phyloP scores from a whole-genome alignment of 495 filamentous ascomycete genomes.

The Hypoxylon cercidicola region DNA sequence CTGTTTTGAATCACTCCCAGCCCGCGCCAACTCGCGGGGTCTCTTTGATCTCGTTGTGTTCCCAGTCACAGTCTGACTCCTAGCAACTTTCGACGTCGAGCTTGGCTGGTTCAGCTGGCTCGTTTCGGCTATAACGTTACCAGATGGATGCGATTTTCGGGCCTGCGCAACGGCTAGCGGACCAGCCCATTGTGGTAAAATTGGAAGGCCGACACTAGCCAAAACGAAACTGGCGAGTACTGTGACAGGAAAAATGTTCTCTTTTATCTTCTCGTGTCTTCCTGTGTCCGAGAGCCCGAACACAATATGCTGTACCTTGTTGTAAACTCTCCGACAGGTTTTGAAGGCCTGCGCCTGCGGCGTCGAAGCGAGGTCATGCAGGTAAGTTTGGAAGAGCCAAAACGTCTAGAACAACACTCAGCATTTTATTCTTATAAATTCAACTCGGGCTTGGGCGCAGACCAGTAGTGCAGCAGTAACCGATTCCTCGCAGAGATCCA shows the following conservation, averaged over 20 bases:
- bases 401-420: conserved; percentile 68
- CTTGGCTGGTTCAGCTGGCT: conserved; percentile 51
- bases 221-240: conserved; percentile 77
- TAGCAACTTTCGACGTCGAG: conserved; percentile 57
- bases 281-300: conserved; percentile 71
- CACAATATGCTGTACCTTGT: conserved; percentile 82
- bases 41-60: conserved; percentile 58
- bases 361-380: conserved; percentile 75
- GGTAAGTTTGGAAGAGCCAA: conserved; percentile 84
- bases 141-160: conserved; percentile 68
- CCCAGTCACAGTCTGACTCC: conserved; percentile 71
- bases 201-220: conserved; percentile 66
- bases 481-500: conserved; percentile 82
- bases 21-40: conserved; percentile 55
- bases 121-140: conserved; percentile 66
- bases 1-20: conserved; percentile 51
- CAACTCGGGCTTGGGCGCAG: conserved; percentile 44
- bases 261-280: conserved; percentile 74
- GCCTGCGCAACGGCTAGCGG: conserved; percentile 80
- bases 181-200: conserved; percentile 69
- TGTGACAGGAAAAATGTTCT: conserved; percentile 77
- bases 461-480: conserved; percentile 80
- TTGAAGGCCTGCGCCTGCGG: conserved; percentile 75
- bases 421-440: conserved; percentile 13
- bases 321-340: conserved; percentile 78